Conservation (phyloP, 768 basidiomycete genomes). For the Collybia nuda region DNA sequence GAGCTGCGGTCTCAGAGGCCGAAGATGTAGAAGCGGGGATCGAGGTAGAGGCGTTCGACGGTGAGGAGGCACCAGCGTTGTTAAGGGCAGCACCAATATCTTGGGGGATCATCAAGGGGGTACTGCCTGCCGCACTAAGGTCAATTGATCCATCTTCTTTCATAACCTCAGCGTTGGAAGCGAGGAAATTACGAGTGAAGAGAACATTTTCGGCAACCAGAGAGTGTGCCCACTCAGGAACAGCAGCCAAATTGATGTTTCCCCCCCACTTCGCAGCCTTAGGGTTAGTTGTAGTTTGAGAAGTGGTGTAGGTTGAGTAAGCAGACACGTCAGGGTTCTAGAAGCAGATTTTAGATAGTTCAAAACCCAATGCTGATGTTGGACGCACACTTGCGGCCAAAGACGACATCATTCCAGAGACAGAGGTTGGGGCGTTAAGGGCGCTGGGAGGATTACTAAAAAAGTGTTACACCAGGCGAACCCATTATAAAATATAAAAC, state of each 20-base stretch:
- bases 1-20: slow-evolving; percentile 21
- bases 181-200: slow-evolving; percentile 46
- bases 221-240: slow-evolving; percentile 56
- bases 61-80: slow-evolving; percentile 26
- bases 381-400: slow-evolving; percentile 43
- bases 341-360: slow-evolving; percentile 6
- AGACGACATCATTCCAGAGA: slow-evolving; percentile 51
- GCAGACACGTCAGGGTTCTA: slow-evolving; percentile 58
- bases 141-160: slow-evolving; percentile 50
- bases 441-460: slow-evolving; percentile 58
- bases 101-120: slow-evolving; percentile 58
- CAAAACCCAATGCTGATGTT: neutral
- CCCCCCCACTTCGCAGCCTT: slow-evolving; percentile 59
- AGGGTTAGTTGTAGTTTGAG: slow-evolving; percentile 45
- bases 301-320: slow-evolving; percentile 51
- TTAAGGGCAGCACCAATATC: slow-evolving; percentile 51
- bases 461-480: neutral
- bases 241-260: slow-evolving; percentile 53
- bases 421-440: slow-evolving; percentile 41
- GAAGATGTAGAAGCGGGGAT: slow-evolving; percentile 19
- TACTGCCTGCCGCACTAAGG: slow-evolving; percentile 38
- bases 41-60: slow-evolving; percentile 19
- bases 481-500: neutral
- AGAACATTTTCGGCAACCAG: slow-evolving; percentile 57
- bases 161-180: slow-evolving; percentile 49